Evolutionary conservation across 192 early-diverging fungal species (phyloP).

Genomic region (Lobosporangium transversale): DNA sequence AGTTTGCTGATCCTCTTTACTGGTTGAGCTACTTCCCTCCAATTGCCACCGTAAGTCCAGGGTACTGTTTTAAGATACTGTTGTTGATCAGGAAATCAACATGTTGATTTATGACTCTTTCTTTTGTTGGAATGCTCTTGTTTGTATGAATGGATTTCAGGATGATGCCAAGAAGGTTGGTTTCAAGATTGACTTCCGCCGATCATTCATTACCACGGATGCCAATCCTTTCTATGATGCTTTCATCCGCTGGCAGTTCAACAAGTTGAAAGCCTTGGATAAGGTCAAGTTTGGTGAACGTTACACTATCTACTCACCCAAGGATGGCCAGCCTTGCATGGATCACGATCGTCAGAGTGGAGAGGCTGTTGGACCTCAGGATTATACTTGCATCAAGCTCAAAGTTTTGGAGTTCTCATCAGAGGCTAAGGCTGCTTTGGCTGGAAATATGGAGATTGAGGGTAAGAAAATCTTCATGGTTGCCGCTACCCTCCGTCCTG

Average conservation of each 20-base stretch:
- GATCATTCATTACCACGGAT: slow-evolving; percentile 98
- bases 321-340: slow-evolving; percentile 98
- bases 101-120: no score
- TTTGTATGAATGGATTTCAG: no score
- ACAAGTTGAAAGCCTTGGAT: slow-evolving; percentile 76
- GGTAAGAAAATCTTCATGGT: slow-evolving; percentile 89
- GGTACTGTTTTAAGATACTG: slow-evolving; percentile 1
- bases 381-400: slow-evolving; percentile 97
- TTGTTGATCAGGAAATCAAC: no score
- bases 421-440: slow-evolving; percentile 55
- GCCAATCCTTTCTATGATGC: slow-evolving; percentile 98
- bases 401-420: slow-evolving; percentile 76
- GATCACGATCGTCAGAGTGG: slow-evolving; percentile 96
- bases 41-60: slow-evolving; percentile 66
- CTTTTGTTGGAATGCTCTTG: not conserved
- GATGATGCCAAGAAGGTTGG: slow-evolving; percentile 80
- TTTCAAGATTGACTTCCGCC: slow-evolving; percentile 93
- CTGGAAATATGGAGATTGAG: slow-evolving; percentile 53
- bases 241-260: slow-evolving; percentile 98
- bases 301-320: slow-evolving; percentile 95
- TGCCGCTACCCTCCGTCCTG: slow-evolving; percentile 95
- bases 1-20: slow-evolving; percentile 89
- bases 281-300: slow-evolving; percentile 97
- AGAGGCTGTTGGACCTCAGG: slow-evolving; percentile 93
- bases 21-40: slow-evolving; percentile 98